Base-by-base conservation (phyloP, 768 basidiomycete genomes). In the Phlebiopsis gigantea region DNA sequence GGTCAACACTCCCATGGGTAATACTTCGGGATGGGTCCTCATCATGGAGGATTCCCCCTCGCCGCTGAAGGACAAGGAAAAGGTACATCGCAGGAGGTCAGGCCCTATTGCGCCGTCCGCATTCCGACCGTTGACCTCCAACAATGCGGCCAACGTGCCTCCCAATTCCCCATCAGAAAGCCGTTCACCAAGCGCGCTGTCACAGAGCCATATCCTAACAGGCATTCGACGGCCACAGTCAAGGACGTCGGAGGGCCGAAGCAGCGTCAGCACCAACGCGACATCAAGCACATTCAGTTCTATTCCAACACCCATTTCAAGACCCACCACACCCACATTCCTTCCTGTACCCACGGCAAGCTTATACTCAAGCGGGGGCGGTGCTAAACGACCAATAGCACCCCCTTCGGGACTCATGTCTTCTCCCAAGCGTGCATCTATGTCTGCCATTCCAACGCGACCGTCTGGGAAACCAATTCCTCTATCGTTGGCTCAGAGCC, bases 21-120 rank as follows among this genome's bases (percentile, higher is more conserved):
- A 90, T 63, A 73, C 84, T 10, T 82, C 88, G 34, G 90, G 90
- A 54, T 93, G 90, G 90, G 90, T 93, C 42, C 79, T 93, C 34
- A 89, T 93, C 49, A 90, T 91, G 89, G 90, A 92, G 61, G 90
- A 91, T 65, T 85, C 87, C 1, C 87, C 89, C 22, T 84, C 84
- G 15, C 87, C 86, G 21, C 75, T 74, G 28, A 87, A 82, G 68
- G 75, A 79, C 46, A 72, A 74, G 59, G 78, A 78, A 53, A 77
- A 79, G 58, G 82, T 83, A 65, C 74, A 76, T 57, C 76, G 86
- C 56, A 77, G 86, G 63, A 68, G 79, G 34, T 82, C 85, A 17
- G 89, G 84, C 60, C 86, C 88, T 21, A 74, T 77, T 50, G 79
- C 76, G 26, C 77, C 81, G n/a, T 75, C 77, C 34, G 66, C 76